Percentiles rank a stretch among this genome's conserved stretches.
Conservation (phyloP, 768 basidiomycete genomes). For the Suillus placidus region DNA sequence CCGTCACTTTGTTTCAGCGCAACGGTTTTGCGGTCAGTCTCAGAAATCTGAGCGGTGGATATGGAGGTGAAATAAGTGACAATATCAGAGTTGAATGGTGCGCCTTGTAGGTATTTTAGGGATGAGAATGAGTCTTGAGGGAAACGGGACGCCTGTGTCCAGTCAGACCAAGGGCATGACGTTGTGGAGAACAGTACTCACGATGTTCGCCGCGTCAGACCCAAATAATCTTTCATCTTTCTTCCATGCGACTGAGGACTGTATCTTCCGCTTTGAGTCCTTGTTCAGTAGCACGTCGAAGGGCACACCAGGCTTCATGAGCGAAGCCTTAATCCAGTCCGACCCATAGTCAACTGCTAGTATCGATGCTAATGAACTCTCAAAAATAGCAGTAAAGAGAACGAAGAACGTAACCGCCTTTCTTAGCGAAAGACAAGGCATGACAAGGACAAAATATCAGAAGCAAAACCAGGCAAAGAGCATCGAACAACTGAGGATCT, state of each 20-base stretch:
- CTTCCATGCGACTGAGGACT: conserved; percentile 90
- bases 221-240: conserved; percentile 89
- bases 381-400: conserved; percentile 25
- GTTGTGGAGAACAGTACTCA: conserved; percentile 44
- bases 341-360: conserved; percentile 98
- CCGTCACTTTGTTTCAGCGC: conserved; percentile 62
- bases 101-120: conserved; percentile 82
- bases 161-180: conserved; percentile 6
- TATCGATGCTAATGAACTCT: conserved; percentile 65
- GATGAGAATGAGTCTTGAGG: conserved; percentile 86
- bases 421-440: conserved; percentile 28
- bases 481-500: background rate
- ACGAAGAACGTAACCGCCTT: conserved; percentile 30
- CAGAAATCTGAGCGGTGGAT: conserved; percentile 51
- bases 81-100: conserved; percentile 58
- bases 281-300: conserved; percentile 97
- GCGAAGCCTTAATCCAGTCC: conserved; percentile 95
- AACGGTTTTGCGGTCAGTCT: conserved; percentile 63
- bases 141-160: conserved; percentile 81
- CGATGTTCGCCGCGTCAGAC: conserved; percentile 84
- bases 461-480: background rate
- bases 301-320: conserved; percentile 92
- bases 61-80: conserved; percentile 62
- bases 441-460: conserved; percentile 11
- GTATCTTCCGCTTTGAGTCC: conserved; percentile 96